Percentiles rank a stretch among this genome's conserved stretches.
These are phyloP conservation scores for Rhizophlyctis rosea DNA, from an alignment of 192 early-diverging fungal genomes.

Conservation along the genomic window DNA sequence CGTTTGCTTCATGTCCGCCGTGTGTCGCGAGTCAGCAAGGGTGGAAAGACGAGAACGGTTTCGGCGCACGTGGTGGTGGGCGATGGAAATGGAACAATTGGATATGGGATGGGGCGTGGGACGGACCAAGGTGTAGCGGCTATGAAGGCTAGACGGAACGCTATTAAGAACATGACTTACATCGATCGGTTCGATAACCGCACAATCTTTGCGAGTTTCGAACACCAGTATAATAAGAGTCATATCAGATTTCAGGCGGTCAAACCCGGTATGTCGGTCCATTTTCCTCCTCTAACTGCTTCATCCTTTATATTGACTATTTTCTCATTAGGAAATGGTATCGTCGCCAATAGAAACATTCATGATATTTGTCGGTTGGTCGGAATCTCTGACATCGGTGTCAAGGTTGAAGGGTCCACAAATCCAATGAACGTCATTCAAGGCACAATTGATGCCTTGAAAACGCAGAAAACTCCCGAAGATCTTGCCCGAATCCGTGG, in stretches of 20 bases:
- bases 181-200: conserved; percentile 90
- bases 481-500: conserved; percentile 88
- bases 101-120: conserved; percentile 90
- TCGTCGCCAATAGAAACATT: conserved; percentile 87
- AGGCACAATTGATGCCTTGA: conserved; percentile 87
- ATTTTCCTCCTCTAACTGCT: neutral
- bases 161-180: conserved; percentile 81
- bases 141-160: conserved; percentile 79
- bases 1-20: conserved; percentile 47
- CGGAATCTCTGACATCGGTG: conserved; percentile 88
- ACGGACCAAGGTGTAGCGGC: conserved; percentile 75
- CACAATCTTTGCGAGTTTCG: conserved; percentile 84
- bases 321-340: conserved; percentile 96
- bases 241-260: conserved; percentile 73
- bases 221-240: conserved; percentile 87
- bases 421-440: conserved; percentile 99
- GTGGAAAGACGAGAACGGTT: conserved; percentile 63
- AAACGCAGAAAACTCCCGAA: conserved; percentile 70
- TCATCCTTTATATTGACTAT: conserved; percentile 10
- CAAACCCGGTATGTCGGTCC: conserved; percentile 68
- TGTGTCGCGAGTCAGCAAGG: conserved; percentile 42
- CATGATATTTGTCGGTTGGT: conserved; percentile 93
- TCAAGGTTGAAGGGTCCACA: conserved; percentile 86
- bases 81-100: conserved; percentile 85
- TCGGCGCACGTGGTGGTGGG: conserved; percentile 95